Evolutionary conservation across 768 basidiomycete species (phyloP), one percentile per base, ranked within the genome.

Genomic region (Tulasnella sp.): DNA sequence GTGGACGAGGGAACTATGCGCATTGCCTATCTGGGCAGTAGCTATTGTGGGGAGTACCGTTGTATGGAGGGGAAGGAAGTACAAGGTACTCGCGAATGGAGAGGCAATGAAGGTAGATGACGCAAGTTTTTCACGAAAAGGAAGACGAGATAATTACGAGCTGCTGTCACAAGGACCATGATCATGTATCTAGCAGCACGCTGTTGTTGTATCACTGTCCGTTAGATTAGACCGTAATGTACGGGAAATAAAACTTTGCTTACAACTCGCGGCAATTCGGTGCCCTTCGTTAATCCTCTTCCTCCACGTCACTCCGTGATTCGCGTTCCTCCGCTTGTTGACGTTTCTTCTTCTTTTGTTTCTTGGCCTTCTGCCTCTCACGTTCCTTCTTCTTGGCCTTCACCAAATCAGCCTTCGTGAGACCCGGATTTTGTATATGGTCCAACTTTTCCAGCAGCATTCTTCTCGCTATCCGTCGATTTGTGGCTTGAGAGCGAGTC

Each of bases 11-110:
- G 98, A 99, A 84, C 16, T 91, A 55, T 83, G 96, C 78, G 91
- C 97, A 5, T 85, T 99, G 29, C 98, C 98, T 0, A 94, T 99
- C 78, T 99, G 91, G 89, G 72, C 92, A 9, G 86, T 91, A 79
- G 97, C 93, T 7, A 89, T 99, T 55, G 84, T 91, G 73, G 95
- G 96, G 39, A 87, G 90, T 83, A 89, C 90, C 78, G 94, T 99
- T 42, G 86, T 87, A 0, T 99, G 98, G 98, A 88, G 98, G 82
- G 97, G 96, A 0, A 87, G 85, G 82, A 88, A 83, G 80, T 99
- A 98, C 84, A 86, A 87, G 80, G 88, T 98, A 69, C 83, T 91
- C 79, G 85, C 84, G 46, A 92, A 94, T 81, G 96, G 96, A 70
- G 91, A 92, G 83, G 91, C 75, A 5, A 37, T 37, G 39, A 57